These are phyloP conservation scores for Rosa multiflora DNA, from an alignment of 306 rosid genomes.

Conservation along the genomic window DNA sequence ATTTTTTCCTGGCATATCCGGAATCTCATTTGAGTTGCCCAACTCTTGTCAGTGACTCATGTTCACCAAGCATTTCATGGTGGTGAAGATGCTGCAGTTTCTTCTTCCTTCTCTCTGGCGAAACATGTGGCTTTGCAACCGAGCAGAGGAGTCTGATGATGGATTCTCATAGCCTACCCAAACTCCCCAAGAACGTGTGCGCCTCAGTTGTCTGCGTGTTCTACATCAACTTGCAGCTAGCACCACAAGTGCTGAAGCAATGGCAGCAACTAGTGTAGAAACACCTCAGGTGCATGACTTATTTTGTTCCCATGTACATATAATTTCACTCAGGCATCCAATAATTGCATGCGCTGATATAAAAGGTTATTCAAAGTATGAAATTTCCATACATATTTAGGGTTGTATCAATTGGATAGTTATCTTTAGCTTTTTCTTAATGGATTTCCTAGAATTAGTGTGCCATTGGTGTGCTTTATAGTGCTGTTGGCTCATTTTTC, in stretches of 20 bases:
- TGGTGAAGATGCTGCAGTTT: conserved; percentile 98
- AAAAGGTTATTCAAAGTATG: neutral
- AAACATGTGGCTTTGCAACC: conserved; percentile 49
- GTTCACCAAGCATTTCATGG: conserved; percentile 99
- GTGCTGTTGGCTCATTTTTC: conserved; percentile 11
- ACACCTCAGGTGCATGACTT: conserved; percentile 78
- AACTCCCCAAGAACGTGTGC: conserved; percentile 96
- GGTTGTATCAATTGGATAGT: neutral
- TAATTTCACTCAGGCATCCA: neutral
- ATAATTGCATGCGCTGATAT: neutral
- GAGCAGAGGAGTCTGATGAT: conserved; percentile 46
- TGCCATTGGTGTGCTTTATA: neutral
- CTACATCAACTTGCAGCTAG: conserved; percentile 99
- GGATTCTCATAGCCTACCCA: conserved; percentile 51
- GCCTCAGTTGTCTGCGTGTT: conserved; percentile 97
- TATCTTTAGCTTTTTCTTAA: neutral
- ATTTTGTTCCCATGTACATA: neutral
- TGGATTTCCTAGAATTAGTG: neutral
- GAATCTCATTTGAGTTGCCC: conserved; percentile 89
- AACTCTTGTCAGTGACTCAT: conserved; percentile 88
- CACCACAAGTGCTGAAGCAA: conserved; percentile 97
- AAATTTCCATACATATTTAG: neutral
- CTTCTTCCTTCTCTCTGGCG: conserved; percentile 91
- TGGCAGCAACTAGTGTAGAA: conserved; percentile 99
- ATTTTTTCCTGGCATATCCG: conserved; percentile 94